phyloP scores from a whole-genome alignment of 805 yeast genomes.

The Osmozyma mogii region DNA sequence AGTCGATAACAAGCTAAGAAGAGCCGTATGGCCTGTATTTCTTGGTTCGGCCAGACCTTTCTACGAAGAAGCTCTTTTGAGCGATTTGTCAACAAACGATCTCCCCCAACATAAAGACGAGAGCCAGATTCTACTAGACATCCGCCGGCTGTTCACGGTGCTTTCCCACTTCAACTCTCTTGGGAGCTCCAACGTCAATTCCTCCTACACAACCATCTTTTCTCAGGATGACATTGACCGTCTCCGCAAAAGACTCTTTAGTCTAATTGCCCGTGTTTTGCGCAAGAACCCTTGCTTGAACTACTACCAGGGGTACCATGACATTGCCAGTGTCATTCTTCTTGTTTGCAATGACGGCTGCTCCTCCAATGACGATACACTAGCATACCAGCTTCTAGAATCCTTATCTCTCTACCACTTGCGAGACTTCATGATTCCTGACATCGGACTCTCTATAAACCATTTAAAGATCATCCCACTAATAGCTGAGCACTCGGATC shows the following conservation, averaged over 20 bases:
- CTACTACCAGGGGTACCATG: constrained; percentile 94
- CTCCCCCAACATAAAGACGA: constrained; percentile 58
- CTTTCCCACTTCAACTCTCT: constrained; percentile 23
- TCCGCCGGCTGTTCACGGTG: constrained; percentile 57
- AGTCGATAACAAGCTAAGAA: constrained; percentile 32
- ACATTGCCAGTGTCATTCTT: constrained; percentile 62
- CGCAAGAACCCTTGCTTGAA: constrained; percentile 52
- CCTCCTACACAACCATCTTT: constrained; percentile 25
- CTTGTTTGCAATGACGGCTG: constrained; percentile 36
- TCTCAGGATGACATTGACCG: constrained; percentile 21
- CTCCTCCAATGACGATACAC: constrained; percentile 14
- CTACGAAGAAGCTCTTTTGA: constrained; percentile 14
- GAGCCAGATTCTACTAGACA: constrained; percentile 72
- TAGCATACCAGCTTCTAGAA: constrained; percentile 41
- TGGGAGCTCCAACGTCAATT: constrained; percentile 8
- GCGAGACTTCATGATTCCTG: constrained; percentile 79
- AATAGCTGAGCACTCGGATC: constrained; percentile 44
- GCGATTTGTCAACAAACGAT: constrained; percentile 15
- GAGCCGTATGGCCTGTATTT: constrained; percentile 45
- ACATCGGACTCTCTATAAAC: constrained; percentile 55
- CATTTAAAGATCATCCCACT: constrained; percentile 63
- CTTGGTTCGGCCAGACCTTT: constrained; percentile 16
- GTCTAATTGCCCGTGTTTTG: constrained; percentile 46
- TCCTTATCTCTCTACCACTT: constrained; percentile 51
- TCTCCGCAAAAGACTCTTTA: constrained; percentile 35